Percentiles rank a stretch among this genome's conserved stretches.
These are phyloP conservation scores for Cercis canadensis DNA, from an alignment of 306 rosid genomes.

Conservation along the genomic window DNA sequence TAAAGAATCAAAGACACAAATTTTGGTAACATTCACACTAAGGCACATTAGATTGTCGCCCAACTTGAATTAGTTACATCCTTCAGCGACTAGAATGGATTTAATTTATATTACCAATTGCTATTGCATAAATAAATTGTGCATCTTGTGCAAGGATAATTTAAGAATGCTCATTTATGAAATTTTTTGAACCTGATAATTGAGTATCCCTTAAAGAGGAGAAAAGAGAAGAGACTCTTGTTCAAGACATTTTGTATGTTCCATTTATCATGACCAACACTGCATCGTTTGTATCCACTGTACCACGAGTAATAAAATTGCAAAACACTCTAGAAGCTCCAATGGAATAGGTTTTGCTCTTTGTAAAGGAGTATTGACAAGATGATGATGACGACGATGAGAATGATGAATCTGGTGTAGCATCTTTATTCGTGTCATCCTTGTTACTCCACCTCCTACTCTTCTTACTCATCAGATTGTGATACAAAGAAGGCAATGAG, in stretches of 20 bases:
- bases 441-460: constrained; percentile 33
- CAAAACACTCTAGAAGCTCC: constrained; percentile 59
- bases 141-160: too few species aligned
- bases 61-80: too few species aligned
- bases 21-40: neutral
- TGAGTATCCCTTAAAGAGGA: neutral
- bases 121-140: neutral
- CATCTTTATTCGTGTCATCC: constrained; percentile 37
- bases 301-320: constrained; percentile 68
- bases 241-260: constrained; percentile 19
- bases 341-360: constrained; percentile 57
- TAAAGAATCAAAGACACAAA: constrained; percentile 2
- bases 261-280: constrained; percentile 40
- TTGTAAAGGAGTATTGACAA: constrained; percentile 43
- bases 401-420: constrained; percentile 41
- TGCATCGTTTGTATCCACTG: constrained; percentile 57
- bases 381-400: constrained; percentile 42
- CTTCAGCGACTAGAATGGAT: too few species aligned
- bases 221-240: too few species aligned
- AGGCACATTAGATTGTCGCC: constrained; percentile 8
- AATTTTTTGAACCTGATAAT: neutral
- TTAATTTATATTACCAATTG: neutral
- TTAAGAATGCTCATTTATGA: neutral
- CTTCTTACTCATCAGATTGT: constrained; percentile 43
- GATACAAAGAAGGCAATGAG: constrained; percentile 48